Base-by-base conservation (phyloP, 2,329 filamentous ascomycete genomes). In the Alternaria solani region DNA sequence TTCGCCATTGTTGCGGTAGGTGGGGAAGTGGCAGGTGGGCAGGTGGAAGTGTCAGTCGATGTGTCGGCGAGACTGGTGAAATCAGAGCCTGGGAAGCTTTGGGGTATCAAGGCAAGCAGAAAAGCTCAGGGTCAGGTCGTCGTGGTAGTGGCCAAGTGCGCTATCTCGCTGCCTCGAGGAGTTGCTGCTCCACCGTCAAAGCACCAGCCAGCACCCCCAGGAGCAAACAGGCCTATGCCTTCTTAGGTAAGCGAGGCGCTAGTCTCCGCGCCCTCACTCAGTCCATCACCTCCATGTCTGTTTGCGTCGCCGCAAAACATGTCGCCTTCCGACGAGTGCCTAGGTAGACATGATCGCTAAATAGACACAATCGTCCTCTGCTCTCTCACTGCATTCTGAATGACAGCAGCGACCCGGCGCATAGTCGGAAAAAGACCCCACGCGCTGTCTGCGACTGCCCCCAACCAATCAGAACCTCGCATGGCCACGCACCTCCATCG, bases 1-100 rank as follows among this genome's bases (percentile, higher is more conserved):
- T 98, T 99, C 79, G 94, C 95, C 95, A 98, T 99, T 57, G 74
- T 73, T 76, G 75, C 67, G 65, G 75, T 77, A 72, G 68, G 70
- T 62, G 69, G 66, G 67, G 72, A 64, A 47, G 57, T 36, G 46
- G 32, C 46, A 49, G 63, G 42, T 36, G 54, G 59, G 51, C 48
- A 20, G 56, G n/a, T 43, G 25, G 55, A 53, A 20, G 36, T 42
- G n/a, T 32, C 42, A 47, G 32, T 28, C 23, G 53, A 18, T n/a
- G 34, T 41, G 28, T 42, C 18, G 20, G 34, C 32, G 53, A 34
- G 25, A 4, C 9, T 46, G 11, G 28, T 44, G 26, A 28, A 34
- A 16, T 18, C 23, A 55, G 28, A 57, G 57, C 18, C 41, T 23
- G 51, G 47, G 41, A 20, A 25, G 42, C 20, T 43, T 38, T 30